Percentiles rank a stretch among this genome's conserved stretches.
Conservation (phyloP, 176 grass and related monocot genomes). For the Carex cristatella region DNA sequence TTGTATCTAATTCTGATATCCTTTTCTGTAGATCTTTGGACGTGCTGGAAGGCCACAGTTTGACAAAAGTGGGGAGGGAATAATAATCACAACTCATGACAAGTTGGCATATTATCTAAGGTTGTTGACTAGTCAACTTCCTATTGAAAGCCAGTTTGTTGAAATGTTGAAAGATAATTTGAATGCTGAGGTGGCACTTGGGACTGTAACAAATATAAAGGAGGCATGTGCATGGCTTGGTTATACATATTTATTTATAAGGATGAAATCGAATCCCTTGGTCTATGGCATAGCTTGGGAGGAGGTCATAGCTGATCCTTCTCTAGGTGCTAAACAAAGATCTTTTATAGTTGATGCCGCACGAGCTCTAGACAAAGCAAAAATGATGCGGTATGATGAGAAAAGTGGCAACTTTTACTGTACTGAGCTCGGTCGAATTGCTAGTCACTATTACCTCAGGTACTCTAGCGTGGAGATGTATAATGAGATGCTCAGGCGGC, state of each 20-base stretch:
- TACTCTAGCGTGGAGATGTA: slow-evolving; percentile 96
- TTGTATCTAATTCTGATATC: slow-evolving; percentile 22
- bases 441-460: slow-evolving; percentile 95
- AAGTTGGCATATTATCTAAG: slow-evolving; percentile 89
- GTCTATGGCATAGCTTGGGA: slow-evolving; percentile 96
- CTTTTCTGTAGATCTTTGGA: slow-evolving; percentile 75
- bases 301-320: slow-evolving; percentile 88
- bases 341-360: slow-evolving; percentile 85
- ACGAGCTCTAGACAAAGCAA: slow-evolving; percentile 86
- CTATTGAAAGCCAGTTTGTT: slow-evolving; percentile 97
- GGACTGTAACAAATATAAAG: slow-evolving; percentile 94
- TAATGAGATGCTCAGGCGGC: slow-evolving; percentile 90
- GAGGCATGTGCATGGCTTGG: slow-evolving; percentile 98
- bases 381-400: slow-evolving; percentile 98
- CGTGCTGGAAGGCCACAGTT: slow-evolving; percentile 97
- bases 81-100: slow-evolving; percentile 96
- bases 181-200: slow-evolving; percentile 96
- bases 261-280: slow-evolving; percentile 97
- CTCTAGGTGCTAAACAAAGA: slow-evolving; percentile 70
- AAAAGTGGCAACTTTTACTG: slow-evolving; percentile 99
- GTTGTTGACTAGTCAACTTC: slow-evolving; percentile 89
- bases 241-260: slow-evolving; percentile 97
- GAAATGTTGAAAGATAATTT: slow-evolving; percentile 95
- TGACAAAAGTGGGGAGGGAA: slow-evolving; percentile 98
- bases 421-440: slow-evolving; percentile 95